These are phyloP conservation scores for Strobilomyces dryophilus DNA, from an alignment of 768 basidiomycete genomes.

Conservation along the genomic window DNA sequence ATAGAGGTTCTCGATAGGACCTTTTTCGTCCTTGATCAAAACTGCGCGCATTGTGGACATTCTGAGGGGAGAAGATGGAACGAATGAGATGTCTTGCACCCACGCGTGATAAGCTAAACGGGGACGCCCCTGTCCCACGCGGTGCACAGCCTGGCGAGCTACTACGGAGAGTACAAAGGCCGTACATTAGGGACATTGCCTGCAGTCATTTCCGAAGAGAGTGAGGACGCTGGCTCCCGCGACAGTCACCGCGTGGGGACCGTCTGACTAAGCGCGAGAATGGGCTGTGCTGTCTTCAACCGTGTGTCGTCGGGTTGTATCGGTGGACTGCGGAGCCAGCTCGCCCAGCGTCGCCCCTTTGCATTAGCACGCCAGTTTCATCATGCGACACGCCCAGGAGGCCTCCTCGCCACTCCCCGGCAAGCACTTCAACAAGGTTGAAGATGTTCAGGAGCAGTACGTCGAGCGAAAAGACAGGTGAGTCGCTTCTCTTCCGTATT, in stretches of 20 bases:
- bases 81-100: neutral
- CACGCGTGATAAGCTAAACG: neutral
- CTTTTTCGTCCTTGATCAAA: constrained; percentile 70
- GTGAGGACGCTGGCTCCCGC: neutral
- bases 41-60: constrained; percentile 66
- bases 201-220: constrained; percentile 2
- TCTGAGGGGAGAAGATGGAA: neutral
- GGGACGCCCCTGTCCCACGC: neutral
- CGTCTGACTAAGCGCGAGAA: constrained; percentile 19
- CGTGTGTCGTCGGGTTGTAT: neutral
- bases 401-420: constrained; percentile 9
- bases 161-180: neutral
- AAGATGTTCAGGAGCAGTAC: constrained; percentile 75
- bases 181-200: neutral
- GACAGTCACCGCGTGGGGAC: neutral
- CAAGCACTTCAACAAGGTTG: constrained; percentile 48
- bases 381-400: constrained; percentile 17
- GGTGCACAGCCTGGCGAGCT: neutral
- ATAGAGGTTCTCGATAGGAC: constrained; percentile 73
- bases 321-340: constrained; percentile 6
- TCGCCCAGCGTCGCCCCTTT: neutral
- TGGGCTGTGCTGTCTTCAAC: constrained; percentile 3
- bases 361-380: neutral
- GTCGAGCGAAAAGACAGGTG: constrained; percentile 74
- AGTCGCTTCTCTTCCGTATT: constrained; percentile 18